Base-by-base conservation (phyloP, 768 basidiomycete species). In the Kwoniella shandongensis region DNA sequence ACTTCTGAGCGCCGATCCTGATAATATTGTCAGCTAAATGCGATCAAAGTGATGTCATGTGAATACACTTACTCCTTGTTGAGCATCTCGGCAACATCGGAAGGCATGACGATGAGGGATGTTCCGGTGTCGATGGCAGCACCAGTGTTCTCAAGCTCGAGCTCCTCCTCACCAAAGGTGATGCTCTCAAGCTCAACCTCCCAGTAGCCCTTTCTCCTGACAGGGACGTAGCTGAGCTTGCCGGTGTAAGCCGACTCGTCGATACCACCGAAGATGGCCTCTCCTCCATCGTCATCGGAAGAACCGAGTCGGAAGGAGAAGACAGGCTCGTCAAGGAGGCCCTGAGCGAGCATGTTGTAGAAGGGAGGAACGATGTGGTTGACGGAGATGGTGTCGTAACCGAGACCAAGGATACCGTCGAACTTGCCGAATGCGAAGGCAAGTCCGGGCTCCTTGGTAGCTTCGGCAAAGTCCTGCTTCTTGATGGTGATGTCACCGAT, bases 161-260 rank as follows among this genome's bases (percentile, higher is more conserved):
- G 83, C 38, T 81, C 83, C 44, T 98, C 94, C 41, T 86, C 81
- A 45, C 93, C 96, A 54, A 99, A 93, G 3, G 79, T 68, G 60
- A 99, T 81, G 75, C 86, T 86, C 79, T 89, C 82, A 25, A 99
- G 86, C 75, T 96, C 91, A 44, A 98, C 91, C 78, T 98, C 94
- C 93, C 93, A 96, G 79, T 96, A 98, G 4, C 91, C 96, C 82
- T 89, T 91, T 67, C 91, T 85, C 67, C 93, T 86, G 50, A 99
- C 81, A 48, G 96, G 94, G 27, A 88, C 91, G 69, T 98, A 98
- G 22, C 76, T 70, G 58, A 99, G 82, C 71, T 85, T 80, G 75
- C 96, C 96, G 4, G 76, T 83, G 80, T 88, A 97, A 30, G 89
- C 87, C 23, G 65, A 65, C 11, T 77, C 50, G 76, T 99, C 92